phyloP scores from a whole-genome alignment of 2,329 filamentous ascomycete genomes.

The Teratosphaeria nubilosa region DNA sequence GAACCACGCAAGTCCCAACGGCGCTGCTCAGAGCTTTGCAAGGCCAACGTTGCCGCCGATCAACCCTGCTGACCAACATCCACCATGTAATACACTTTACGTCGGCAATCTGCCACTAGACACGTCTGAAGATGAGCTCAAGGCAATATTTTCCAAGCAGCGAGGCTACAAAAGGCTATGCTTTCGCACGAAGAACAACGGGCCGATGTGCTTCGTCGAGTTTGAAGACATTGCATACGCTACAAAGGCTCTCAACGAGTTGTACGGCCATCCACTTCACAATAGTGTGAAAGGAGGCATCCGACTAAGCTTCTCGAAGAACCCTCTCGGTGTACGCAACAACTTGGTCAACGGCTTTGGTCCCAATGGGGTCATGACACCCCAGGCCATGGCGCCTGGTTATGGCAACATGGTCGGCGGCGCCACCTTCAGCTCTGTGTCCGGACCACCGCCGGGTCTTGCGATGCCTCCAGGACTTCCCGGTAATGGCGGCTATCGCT shows the following conservation, averaged over 20 bases:
- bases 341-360: constrained; percentile 52
- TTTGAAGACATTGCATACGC: constrained; percentile 90
- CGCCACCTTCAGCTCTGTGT: constrained; percentile 51
- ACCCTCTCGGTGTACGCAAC: constrained; percentile 83
- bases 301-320: constrained; percentile 92
- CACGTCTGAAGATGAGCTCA: constrained; percentile 90
- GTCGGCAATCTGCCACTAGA: constrained; percentile 93
- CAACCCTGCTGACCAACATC: constrained; percentile 92
- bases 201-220: constrained; percentile 97
- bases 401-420: constrained; percentile 51
- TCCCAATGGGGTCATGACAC: constrained; percentile 40
- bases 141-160: constrained; percentile 84
- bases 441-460: constrained; percentile 70
- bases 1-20: constrained; percentile 46
- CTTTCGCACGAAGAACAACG: constrained; percentile 89
- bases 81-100: constrained; percentile 94
- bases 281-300: constrained; percentile 94
- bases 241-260: constrained; percentile 78
- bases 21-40: constrained; percentile 49
- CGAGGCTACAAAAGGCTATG: constrained; percentile 91
- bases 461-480: constrained; percentile 50
- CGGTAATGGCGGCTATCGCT: constrained; percentile 8
- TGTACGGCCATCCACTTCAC: constrained; percentile 78
- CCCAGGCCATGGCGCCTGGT: constrained; percentile 44
- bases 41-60: constrained; percentile 68